Evolutionary conservation across 2,329 filamentous ascomycete genomes (phyloP), one percentile per base, ranked within the genome.

Genomic region (Trichoderma lentiforme): DNA sequence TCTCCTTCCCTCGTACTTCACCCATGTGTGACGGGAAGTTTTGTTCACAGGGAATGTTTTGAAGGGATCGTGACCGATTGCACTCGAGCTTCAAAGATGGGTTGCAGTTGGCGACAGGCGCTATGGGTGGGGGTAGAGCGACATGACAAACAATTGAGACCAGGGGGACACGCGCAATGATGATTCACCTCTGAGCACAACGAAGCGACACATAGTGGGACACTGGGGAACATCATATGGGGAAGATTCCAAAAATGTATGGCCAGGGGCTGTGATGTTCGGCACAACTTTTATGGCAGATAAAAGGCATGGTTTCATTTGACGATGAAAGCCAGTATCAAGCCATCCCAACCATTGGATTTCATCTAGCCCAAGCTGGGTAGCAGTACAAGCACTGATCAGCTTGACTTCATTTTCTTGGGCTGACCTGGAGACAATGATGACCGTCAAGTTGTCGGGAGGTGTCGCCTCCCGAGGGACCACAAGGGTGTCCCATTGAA

Each of bases 361-460:
- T 56, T 66, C 28, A 56, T 56, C 63, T 66, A 30, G 63, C 63
- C 63, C 43, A 8, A 21, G 7, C 12, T 39, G 12, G 39, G 62
- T 34, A 53, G 30, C 28, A 65, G 62, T 12, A 26, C 43, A 66
- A 66, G 63, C n/a, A 66, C 63, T 56, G 30, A 66, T 3, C 47
- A 56, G 63, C 63, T 66, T 66, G 63, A 36, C 43, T 32, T 6
- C 30, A n/a, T 1, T 6, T 6, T 4, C 4, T 56, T 11, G 63
- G 47, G 63, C 63, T 3, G 14, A 21, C 51, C 63, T 66, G 47
- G 63, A 66, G 63, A 66, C 63, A 47, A 56, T 56, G 63, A 56
- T 66, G 63, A 66, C 47, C 53, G 14, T 68, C 65, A 64, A 7
- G 11, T 68, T 34, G 9, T 65, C 58, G 68, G 43, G 36, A 65